Evolutionary conservation across 1,284 basidiomycete genomes (phyloP).

Genomic region (Irpex rosettiformis): DNA sequence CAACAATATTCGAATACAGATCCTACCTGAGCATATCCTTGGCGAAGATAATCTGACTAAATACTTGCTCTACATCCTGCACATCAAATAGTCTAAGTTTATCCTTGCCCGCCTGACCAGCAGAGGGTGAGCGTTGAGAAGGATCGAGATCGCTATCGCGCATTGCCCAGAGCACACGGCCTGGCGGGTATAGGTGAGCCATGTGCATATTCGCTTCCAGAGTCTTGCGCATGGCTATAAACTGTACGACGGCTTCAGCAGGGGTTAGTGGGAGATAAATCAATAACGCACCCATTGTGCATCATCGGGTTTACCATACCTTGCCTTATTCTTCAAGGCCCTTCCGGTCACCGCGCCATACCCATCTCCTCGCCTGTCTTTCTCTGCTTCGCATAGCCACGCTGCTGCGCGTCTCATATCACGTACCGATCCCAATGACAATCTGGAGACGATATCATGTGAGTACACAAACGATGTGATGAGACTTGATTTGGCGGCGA

Average conservation of each 20-base stretch:
- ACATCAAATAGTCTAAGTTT: conserved; percentile 72
- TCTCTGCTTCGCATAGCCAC: conserved; percentile 75
- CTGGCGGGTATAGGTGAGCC: conserved; percentile 74
- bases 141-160: conserved; percentile 63
- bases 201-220: conserved; percentile 83
- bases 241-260: conserved; percentile 36
- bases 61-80: conserved; percentile 68
- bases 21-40: conserved; percentile 74
- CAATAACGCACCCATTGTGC: conserved; percentile 52
- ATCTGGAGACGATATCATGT: conserved; percentile 75
- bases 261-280: not conserved
- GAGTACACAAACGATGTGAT: conserved; percentile 80
- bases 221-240: conserved; percentile 75
- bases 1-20: not conserved
- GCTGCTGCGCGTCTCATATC: conserved; percentile 73
- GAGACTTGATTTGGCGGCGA: conserved; percentile 33
- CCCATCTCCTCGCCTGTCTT: conserved; percentile 39
- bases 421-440: conserved; percentile 74
- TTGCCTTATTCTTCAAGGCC: conserved; percentile 42
- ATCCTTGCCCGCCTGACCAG: conserved; percentile 23
- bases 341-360: conserved; percentile 59
- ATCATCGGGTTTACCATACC: conserved; percentile 50
- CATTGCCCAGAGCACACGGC: conserved; percentile 76
- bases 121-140: conserved; percentile 35
- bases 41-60: conserved; percentile 78